These are phyloP conservation scores for Amylostereum areolatum DNA, from an alignment of 1,284 basidiomycete genomes.

Conservation along the genomic window DNA sequence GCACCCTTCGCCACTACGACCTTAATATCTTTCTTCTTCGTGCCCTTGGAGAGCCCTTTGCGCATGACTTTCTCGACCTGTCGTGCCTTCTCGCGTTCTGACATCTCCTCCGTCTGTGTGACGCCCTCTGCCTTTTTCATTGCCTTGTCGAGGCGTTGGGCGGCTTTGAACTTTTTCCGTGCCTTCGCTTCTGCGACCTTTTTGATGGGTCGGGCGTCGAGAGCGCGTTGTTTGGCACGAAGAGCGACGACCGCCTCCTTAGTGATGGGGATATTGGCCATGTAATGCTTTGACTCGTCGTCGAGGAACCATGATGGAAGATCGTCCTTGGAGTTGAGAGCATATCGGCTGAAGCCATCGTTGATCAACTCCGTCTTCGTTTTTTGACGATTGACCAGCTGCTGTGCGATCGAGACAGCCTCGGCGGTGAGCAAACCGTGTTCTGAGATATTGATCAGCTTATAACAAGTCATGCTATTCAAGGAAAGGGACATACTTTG, in stretches of 20 bases:
- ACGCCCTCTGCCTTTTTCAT: constrained; percentile 97
- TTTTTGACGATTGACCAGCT: constrained; percentile 87
- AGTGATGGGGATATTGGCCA: constrained; percentile 91
- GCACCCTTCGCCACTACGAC: constrained; percentile 90
- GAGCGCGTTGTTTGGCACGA: constrained; percentile 85
- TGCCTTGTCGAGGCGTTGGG: constrained; percentile 83
- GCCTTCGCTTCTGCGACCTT: constrained; percentile 99
- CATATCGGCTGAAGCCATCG: constrained; percentile 93
- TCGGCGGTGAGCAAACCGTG: constrained; percentile 87
- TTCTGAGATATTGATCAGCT: constrained; percentile 39
- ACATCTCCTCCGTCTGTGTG: constrained; percentile 85
- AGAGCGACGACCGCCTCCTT: constrained; percentile 91
- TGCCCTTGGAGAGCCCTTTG: constrained; percentile 63
- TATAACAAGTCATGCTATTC: constrained; percentile 1
- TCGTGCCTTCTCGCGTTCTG: constrained; percentile 91
- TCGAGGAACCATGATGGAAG: constrained; percentile 97
- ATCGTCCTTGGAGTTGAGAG: constrained; percentile 86
- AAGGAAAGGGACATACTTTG: constrained; percentile 45
- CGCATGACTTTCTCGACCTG: constrained; percentile 91
- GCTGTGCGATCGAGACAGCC: constrained; percentile 88
- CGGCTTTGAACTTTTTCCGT: constrained; percentile 90
- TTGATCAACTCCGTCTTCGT: constrained; percentile 90
- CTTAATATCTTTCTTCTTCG: constrained; percentile 80
- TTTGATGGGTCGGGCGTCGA: constrained; percentile 98
- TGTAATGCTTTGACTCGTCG: constrained; percentile 92